Base-by-base conservation (phyloP, 2,329 filamentous ascomycete genomes). In the Colletotrichum musicola region DNA sequence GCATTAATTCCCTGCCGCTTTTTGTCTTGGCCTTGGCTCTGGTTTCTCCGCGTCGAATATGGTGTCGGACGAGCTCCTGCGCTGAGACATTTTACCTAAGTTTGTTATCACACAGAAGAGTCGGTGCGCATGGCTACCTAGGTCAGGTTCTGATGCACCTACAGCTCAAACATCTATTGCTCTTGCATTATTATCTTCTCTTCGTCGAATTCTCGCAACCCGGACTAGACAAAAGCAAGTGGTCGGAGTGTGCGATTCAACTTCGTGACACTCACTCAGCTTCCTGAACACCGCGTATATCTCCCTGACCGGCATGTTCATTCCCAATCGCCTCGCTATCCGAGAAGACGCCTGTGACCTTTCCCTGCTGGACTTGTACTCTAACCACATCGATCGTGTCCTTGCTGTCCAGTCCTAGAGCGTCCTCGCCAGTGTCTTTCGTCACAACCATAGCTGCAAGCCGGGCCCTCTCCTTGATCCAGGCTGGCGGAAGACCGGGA, bases 401-500 rank as follows among this genome's bases (percentile, higher is more conserved):
- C 40, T 71, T 60, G 18, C 22, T 50, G 16, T 69, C 58, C 7
- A 22, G 14, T 40, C n/a, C 61, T 20, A 20, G 40, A 4, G 25
- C 57, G 25, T 62, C 38, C 14, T 22, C 51, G 53, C 13, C 51
- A 25, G 61, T 80, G 81, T 6, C 80, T 20, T 51, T 61, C 16
- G 35, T n/a, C 13, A 30, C 62, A 12, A 35, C 35, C 6, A 62
- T 42, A 20, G 49, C 53, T 18, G 63, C 63, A 27, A 62, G 60
- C 73, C 59, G 73, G 72, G 1, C 65, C 61, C 71, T 79, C 55
- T 82, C 80, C 18, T 74, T 74, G 12, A 82, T 27, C 88, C 88
- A 89, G 0, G 82, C 83, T 3, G 89, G 89, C 1, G 89, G 89
- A 18, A 91, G 78, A 2, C 89, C 89, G 2, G 89, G 89, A 1